Base-by-base conservation (phyloP, 805 yeast species). In the Candida ficus region DNA sequence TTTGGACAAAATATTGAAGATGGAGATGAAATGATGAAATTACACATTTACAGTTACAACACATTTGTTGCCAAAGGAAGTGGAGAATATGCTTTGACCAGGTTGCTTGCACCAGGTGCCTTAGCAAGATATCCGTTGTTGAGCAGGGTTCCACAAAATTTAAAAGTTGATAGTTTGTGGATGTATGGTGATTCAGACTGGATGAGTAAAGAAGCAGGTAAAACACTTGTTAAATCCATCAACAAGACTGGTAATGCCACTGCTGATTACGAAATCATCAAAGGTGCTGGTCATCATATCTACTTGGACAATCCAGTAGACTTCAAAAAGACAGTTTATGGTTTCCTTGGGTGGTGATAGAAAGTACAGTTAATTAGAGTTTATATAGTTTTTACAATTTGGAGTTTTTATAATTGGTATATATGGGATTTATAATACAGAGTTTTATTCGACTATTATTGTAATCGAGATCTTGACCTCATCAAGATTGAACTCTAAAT, bases 131-230 rank as follows among this genome's bases (percentile, higher is more conserved):
- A 75, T 29, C 87, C 88, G 3, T 57, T 80, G 33, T 47, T 75
- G 25, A 80, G 75, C 46, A 66, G 86, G 49, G 58, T 70, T 49
- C 78, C 67, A 13, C 62, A 48, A 35, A 58, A 68, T 37, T 53
- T 44, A 47, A 43, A 49, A 33, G 46, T 50, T 25, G 52, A 54
- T 6, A 42, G 53, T 12, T 56, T 78, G 23, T 78, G 83, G 80
- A 46, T 79, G 19, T 80, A 80, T 50, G 88, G 88, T 9, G 85
- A 79, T 44, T 63, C 60, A 29, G 88, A 80, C 56, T 80, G 88
- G 88, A 80, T 80, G 87, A 75, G 75, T 45, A 73, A 68, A 39
- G 69, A 66, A 34, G 83, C 81, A 11, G 88, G 88, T 3, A 55
- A 63, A 29, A 63, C 69, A 29, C 63, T 67, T 39, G 68, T 65